These are phyloP conservation scores for Pseudofabraea citricarpa DNA, from an alignment of 2,329 filamentous ascomycete species.

Conservation along the genomic window DNA sequence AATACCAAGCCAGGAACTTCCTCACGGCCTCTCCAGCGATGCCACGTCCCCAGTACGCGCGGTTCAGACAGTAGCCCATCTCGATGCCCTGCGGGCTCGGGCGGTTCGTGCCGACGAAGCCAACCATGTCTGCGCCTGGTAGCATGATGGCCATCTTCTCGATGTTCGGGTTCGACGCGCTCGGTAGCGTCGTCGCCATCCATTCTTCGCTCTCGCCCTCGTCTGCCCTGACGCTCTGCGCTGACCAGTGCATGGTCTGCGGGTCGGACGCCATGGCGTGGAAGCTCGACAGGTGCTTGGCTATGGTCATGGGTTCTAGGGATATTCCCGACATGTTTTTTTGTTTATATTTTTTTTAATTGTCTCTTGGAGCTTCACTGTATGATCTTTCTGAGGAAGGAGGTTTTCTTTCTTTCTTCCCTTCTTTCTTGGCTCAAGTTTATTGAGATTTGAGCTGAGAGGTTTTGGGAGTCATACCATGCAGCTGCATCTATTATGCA, in stretches of 20 bases:
- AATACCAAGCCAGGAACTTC: constrained; percentile 16
- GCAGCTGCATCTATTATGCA: too few species aligned
- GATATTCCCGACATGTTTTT: not conserved
- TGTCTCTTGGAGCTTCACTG: too few species aligned
- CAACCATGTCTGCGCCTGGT: constrained; percentile 13
- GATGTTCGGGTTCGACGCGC: constrained; percentile 8
- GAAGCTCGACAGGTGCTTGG: constrained; percentile 17
- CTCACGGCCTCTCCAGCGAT: constrained; percentile 16
- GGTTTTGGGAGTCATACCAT: too few species aligned
- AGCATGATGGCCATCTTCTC: constrained; percentile 16
- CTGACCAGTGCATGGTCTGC: constrained; percentile 10
- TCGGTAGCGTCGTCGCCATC: constrained; percentile 7
- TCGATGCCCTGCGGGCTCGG: constrained; percentile 14
- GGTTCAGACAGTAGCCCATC: constrained; percentile 17
- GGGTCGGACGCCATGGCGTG: constrained; percentile 14
- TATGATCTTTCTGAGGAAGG: too few species aligned
- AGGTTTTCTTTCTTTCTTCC: too few species aligned
- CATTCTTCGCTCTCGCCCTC: constrained; percentile 7
- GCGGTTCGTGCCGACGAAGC: constrained; percentile 16
- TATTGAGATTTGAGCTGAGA: too few species aligned
- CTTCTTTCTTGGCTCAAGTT: too few species aligned
- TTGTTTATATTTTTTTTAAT: not conserved
- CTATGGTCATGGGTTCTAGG: constrained; percentile 10
- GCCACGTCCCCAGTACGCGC: constrained; percentile 17
- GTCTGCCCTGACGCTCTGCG: not conserved